Percentiles rank a stretch among this genome's conserved stretches.
These are phyloP conservation scores for Colletotrichum coccodes DNA, from an alignment of 2,329 filamentous ascomycete genomes.

Conservation along the genomic window DNA sequence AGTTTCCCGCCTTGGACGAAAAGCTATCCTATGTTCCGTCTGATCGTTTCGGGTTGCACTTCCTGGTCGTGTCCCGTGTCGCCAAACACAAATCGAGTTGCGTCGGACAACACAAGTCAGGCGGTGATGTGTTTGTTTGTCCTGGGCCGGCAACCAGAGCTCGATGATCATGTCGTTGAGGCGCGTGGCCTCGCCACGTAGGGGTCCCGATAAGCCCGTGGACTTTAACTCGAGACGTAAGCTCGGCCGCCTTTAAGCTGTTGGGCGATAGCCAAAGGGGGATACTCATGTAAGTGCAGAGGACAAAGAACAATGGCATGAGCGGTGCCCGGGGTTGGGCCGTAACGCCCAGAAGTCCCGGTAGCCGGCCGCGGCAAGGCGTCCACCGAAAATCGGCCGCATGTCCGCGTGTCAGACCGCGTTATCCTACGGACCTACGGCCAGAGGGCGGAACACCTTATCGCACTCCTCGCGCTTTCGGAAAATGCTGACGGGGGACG, in stretches of 20 bases:
- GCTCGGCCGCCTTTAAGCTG: not conserved
- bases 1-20: not conserved
- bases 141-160: not conserved
- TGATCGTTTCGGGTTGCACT: not conserved
- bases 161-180: not conserved
- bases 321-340: not conserved
- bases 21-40: not conserved
- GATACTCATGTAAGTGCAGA: constrained; percentile 7
- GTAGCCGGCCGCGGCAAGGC: constrained; percentile 20
- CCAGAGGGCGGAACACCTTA: not conserved
- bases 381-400: constrained; percentile 22
- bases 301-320: constrained; percentile 18
- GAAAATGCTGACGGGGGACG: not conserved
- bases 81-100: not conserved
- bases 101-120: constrained; percentile 19
- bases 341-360: constrained; percentile 16
- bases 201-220: not conserved
- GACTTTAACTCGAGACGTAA: not conserved
- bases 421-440: not conserved
- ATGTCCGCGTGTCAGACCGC: not conserved
- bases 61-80: not conserved
- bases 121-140: constrained; percentile 13
- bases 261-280: not conserved
- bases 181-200: not conserved
- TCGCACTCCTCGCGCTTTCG: not conserved